Evolutionary conservation across 768 basidiomycete genomes (phyloP), one percentile per base, ranked within the genome.

Genomic region (Boletus reticuloceps): DNA sequence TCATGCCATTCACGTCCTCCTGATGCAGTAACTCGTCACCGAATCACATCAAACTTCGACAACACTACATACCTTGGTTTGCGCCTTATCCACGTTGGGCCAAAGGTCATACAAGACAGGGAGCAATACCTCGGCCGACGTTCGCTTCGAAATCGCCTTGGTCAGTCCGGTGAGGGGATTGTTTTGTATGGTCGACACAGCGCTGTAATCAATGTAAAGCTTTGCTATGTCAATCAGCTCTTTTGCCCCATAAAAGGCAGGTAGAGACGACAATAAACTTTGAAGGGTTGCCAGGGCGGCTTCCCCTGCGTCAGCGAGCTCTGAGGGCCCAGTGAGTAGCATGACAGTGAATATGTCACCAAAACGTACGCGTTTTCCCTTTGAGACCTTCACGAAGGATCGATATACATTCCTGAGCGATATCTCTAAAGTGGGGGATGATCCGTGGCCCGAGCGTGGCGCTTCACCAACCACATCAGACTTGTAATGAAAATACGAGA

Each of bases 371-470:
- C 11, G 32, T 67, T 59, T 65, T 64, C 11, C 62, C 59, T 16
- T 59, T 64, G 42, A 75, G 64, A 25, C 66, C 68, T 40, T 80
- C 76, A 19, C 74, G 77, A 44, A 86, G 72, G 29, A 83, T 66
- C 20, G 68, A 52, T 34, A 84, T 72, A 54, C 82, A 82, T 50
- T 84, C 77, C 6, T 82, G 71, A 16, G 89, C 79, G 44, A 95
- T 81, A 14, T 83, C 79, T 50, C 83, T 83, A 72, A 97, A 87
- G 71, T 84, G 80, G 6, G 96, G 93, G 47, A 99, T 93, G 47
- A 94, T 78, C 0, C 96, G 86, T 12, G 95, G 92, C 0, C 91
- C 93, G 20, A 98, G 80, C 44, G 86, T 84, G 19, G 77, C 68
- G 19, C 93, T 96, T 37, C 17, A 63, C 16, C 43, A 29, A 34